Conservation (phyloP, 139 green algal species). For the Chlorella sp. region DNA sequence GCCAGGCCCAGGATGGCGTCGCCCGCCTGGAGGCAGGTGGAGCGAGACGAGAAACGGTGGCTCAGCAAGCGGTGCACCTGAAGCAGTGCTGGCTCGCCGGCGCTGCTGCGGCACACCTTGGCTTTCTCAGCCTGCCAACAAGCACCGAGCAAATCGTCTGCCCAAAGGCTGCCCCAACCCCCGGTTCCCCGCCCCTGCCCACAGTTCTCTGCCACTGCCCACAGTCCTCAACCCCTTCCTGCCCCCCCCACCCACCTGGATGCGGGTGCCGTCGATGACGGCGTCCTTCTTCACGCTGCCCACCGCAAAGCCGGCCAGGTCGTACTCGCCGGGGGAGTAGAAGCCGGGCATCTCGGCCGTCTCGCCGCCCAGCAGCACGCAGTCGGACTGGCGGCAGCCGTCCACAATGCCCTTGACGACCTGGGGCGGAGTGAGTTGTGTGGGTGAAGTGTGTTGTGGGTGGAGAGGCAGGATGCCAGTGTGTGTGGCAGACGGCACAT, state of each 20-base stretch:
- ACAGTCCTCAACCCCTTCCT: not conserved
- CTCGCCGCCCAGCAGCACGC: constrained; percentile 93
- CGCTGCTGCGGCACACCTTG: no score
- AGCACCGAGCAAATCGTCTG: no score
- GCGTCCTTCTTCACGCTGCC: constrained; percentile 93
- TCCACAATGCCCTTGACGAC: constrained; percentile 98
- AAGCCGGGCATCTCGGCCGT: constrained; percentile 99
- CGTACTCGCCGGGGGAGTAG: constrained; percentile 97
- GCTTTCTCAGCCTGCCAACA: not conserved
- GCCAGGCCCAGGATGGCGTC: constrained; percentile 89
- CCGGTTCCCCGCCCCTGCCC: no score
- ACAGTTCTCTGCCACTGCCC: no score
- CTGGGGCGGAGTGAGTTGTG: constrained; percentile 37
- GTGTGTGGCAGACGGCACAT: not conserved
- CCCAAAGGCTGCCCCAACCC: no score
- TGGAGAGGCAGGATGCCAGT: no score
- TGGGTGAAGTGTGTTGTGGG: no score
- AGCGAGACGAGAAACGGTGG: no score
- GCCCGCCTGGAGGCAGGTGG: constrained; percentile 56
- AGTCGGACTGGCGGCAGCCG: constrained; percentile 90
- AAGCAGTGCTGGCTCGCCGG: no score
- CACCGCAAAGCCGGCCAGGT: constrained; percentile 98
- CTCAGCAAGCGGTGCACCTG: no score
- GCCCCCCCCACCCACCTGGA: constrained; percentile 38
- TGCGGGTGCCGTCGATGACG: constrained; percentile 89